Evolutionary conservation across 495 filamentous ascomycete species (phyloP).

Genomic region (Hamigera avellanea): DNA sequence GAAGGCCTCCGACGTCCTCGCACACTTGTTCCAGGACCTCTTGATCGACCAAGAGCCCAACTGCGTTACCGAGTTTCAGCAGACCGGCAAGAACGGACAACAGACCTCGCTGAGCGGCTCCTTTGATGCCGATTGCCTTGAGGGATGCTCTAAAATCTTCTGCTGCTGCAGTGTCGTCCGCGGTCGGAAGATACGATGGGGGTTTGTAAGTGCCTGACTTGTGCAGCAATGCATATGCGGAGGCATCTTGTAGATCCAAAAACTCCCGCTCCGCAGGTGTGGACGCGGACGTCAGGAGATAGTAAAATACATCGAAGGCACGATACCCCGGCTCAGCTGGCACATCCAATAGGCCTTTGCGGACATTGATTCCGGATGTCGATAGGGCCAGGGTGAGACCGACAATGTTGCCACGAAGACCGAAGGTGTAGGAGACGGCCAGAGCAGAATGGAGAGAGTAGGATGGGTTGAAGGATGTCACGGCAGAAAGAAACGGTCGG

Average conservation of each 20-base stretch:
- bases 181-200: constrained; percentile 81
- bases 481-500: constrained; percentile 74
- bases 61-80: constrained; percentile 81
- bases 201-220: constrained; percentile 78
- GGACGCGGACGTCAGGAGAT: constrained; percentile 79
- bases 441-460: constrained; percentile 72
- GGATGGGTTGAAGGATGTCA: constrained; percentile 82
- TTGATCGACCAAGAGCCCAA: constrained; percentile 74
- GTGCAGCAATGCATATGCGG: constrained; percentile 65
- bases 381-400: constrained; percentile 69
- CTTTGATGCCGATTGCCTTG: constrained; percentile 86
- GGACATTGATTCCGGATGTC: constrained; percentile 77
- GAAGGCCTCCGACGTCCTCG: constrained; percentile 76
- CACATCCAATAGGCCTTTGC: constrained; percentile 69
- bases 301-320: constrained; percentile 98
- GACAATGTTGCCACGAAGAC: constrained; percentile 65
- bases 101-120: constrained; percentile 63
- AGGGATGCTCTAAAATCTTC: constrained; percentile 82
- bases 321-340: constrained; percentile 71
- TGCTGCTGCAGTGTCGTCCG: constrained; percentile 84
- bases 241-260: constrained; percentile 69
- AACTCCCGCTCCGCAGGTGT: constrained; percentile 87
- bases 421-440: constrained; percentile 68
- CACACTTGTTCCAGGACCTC: constrained; percentile 79
- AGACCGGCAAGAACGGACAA: constrained; percentile 77